Conservation (phyloP, 306 rosid genomes). For the Vigna mungo region DNA sequence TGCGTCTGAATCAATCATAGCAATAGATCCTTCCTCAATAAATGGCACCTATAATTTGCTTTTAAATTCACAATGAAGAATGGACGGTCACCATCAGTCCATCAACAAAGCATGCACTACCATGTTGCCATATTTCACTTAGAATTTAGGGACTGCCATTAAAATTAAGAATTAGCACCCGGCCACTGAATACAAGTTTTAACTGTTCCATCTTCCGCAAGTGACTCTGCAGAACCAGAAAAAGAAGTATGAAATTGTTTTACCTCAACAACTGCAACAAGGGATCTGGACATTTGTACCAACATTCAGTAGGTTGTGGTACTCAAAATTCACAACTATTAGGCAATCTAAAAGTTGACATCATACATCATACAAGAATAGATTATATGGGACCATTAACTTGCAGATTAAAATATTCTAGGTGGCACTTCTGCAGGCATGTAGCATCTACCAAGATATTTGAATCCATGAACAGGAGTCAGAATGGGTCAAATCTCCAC, state of each 20-base stretch:
- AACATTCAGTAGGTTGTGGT: slow-evolving; percentile 33
- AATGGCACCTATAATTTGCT: slow-evolving; percentile 46
- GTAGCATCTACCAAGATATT: slow-evolving; percentile 46
- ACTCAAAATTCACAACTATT: slow-evolving; percentile 39
- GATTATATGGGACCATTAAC: slow-evolving; percentile 44
- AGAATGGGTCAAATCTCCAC: slow-evolving; percentile 55
- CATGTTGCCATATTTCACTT: slow-evolving; percentile 16
- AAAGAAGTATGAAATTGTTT: slow-evolving; percentile 26
- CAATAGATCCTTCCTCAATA: slow-evolving; percentile 40
- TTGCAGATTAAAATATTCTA: slow-evolving; percentile 41
- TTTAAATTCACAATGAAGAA: slow-evolving; percentile 40
- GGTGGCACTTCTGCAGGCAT: slow-evolving; percentile 48
- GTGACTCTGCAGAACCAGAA: slow-evolving; percentile 22
- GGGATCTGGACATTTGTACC: slow-evolving; percentile 33
- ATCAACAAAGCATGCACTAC: slow-evolving; percentile 35
- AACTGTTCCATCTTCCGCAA: slow-evolving; percentile 38
- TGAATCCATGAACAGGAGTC: slow-evolving; percentile 35
- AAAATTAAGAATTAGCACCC: slow-evolving; percentile 17
- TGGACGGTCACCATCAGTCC: slow-evolving; percentile 32
- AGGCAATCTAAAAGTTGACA: slow-evolving; percentile 36
- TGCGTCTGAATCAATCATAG: slow-evolving; percentile 35
- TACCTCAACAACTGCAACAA: slow-evolving; percentile 45
- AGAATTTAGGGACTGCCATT: slow-evolving; percentile 30
- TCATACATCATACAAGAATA: slow-evolving; percentile 42
- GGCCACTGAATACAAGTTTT: slow-evolving; percentile 26